These are phyloP conservation scores for Solanum dulcamara DNA, from an alignment of 257 asterid genomes.

Conservation along the genomic window DNA sequence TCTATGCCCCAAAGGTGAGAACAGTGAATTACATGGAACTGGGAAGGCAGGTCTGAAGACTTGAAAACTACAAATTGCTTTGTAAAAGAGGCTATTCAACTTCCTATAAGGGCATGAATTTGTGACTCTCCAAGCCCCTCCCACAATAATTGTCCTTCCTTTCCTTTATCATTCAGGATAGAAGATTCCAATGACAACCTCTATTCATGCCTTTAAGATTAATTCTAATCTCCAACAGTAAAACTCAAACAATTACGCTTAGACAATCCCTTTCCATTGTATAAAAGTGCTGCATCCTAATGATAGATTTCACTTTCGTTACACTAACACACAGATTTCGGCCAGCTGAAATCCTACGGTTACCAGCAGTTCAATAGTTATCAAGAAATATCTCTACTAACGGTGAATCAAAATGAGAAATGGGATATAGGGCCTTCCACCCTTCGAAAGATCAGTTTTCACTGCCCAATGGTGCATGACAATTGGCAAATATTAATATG, in stretches of 20 bases:
- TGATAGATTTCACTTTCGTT: not conserved
- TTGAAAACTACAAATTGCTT: conserved; percentile 23
- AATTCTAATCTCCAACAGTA: not conserved
- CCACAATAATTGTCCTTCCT: conserved; percentile 28
- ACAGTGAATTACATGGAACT: conserved; percentile 3
- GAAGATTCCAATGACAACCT: conserved; percentile 8
- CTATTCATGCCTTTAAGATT: not conserved
- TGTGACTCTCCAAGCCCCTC: conserved; percentile 22
- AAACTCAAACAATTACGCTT: not conserved
- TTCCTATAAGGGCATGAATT: conserved; percentile 26
- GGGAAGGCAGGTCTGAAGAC: conserved; percentile 19
- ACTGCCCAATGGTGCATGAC: not conserved
- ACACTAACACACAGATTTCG: not conserved
- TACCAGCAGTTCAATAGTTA: not conserved
- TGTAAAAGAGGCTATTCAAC: conserved; percentile 20
- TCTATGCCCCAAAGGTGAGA: not conserved
- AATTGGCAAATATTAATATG: not conserved
- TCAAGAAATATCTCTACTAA: not conserved
- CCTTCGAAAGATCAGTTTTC: not conserved
- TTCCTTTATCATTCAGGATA: conserved; percentile 41
- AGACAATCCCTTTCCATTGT: not conserved
- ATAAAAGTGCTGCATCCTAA: not conserved
- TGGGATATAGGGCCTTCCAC: not conserved
- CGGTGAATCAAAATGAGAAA: not conserved
- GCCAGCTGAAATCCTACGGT: not conserved